A percentile compares a stretch with the other conserved stretches of the same genome.
Conservation (phyloP, 768 basidiomycete genomes). For the Termitomyces sp. region DNA sequence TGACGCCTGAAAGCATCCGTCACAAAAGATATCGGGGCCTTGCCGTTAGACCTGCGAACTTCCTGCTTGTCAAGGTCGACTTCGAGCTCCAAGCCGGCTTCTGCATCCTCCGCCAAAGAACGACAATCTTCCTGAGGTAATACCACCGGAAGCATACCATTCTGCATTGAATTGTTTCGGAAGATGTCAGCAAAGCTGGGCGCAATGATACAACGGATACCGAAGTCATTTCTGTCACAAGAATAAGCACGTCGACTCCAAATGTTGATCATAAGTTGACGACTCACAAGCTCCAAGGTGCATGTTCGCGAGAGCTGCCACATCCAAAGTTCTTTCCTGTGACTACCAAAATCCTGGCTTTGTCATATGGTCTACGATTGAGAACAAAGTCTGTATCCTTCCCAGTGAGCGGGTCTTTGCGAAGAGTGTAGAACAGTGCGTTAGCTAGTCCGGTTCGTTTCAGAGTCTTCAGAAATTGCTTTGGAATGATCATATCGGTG, state of each 20-base stretch:
- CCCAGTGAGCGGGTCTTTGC: constrained; percentile 75
- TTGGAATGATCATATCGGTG: constrained; percentile 93
- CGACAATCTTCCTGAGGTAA: constrained; percentile 68
- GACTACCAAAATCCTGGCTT: constrained; percentile 76
- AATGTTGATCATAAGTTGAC: background rate
- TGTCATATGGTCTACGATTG: constrained; percentile 72
- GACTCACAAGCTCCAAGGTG: constrained; percentile 79
- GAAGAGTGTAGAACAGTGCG: constrained; percentile 77
- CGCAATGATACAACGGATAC: constrained; percentile 82
- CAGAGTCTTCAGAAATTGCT: constrained; percentile 89
- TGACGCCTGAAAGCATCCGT: constrained; percentile 90
- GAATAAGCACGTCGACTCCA: constrained; percentile 1
- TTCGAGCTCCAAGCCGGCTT: constrained; percentile 68
- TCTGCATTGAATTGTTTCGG: constrained; percentile 86
- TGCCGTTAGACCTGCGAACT: constrained; percentile 68
- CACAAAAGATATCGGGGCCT: constrained; percentile 67
- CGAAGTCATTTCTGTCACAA: constrained; percentile 69
- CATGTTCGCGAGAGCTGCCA: constrained; percentile 87
- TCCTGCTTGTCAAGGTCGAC: constrained; percentile 82
- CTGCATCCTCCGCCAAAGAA: constrained; percentile 71
- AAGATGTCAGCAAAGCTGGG: constrained; percentile 92
- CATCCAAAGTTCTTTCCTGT: constrained; percentile 89
- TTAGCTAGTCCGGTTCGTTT: constrained; percentile 84
- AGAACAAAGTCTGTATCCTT: constrained; percentile 80
- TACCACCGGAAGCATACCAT: constrained; percentile 81